phyloP scores from a whole-genome alignment of 345 rosid species.

The Syzygium oleosum region DNA sequence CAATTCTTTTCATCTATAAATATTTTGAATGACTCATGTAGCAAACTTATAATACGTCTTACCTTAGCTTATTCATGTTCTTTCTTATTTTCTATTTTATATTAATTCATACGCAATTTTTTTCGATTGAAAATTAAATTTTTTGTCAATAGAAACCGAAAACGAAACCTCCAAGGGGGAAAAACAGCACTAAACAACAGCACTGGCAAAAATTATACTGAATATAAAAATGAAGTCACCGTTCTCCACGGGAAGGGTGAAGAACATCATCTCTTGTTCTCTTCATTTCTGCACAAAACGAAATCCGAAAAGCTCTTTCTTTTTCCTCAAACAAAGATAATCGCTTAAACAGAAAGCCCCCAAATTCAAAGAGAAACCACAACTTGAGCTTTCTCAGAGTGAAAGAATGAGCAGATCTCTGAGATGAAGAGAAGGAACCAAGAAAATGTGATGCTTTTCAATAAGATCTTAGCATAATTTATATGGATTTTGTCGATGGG shows the following conservation, averaged over 20 bases:
- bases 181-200: neutral
- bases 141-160: no score
- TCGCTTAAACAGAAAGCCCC: neutral
- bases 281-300: neutral
- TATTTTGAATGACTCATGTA: no score
- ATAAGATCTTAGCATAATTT: neutral
- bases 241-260: neutral
- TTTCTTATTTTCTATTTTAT: no score
- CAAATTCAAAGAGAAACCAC: neutral
- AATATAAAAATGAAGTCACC: neutral
- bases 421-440: neutral
- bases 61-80: no score
- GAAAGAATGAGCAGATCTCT: neutral
- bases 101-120: no score
- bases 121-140: no score
- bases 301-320: neutral
- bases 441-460: neutral
- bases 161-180: neutral
- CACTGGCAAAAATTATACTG: neutral
- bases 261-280: neutral
- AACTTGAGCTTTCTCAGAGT: neutral
- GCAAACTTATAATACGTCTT: no score
- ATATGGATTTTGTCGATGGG: neutral
- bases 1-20: no score
- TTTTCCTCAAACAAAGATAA: neutral